phyloP scores from a whole-genome alignment of 176 grass and related monocot species.

The Aechmea fasciata region DNA sequence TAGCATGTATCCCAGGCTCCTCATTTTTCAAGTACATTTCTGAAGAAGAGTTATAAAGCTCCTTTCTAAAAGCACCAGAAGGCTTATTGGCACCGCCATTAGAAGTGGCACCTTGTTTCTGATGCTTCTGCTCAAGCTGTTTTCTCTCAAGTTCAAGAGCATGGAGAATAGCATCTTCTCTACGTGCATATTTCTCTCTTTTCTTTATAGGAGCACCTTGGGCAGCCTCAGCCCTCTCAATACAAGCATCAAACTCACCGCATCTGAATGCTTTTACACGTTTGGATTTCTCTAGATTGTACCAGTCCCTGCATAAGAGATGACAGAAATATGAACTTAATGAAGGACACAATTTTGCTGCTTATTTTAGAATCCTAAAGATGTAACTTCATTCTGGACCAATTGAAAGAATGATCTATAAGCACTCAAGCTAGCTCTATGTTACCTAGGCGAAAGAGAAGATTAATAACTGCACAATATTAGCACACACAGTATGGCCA shows the following conservation, averaged over 20 bases:
- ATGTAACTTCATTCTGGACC: no score
- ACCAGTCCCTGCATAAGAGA: constrained; percentile 64
- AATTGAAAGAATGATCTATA: no score
- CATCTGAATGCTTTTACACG: constrained; percentile 96
- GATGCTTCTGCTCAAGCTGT: constrained; percentile 47
- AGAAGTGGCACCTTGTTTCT: constrained; percentile 32
- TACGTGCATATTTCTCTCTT: constrained; percentile 95
- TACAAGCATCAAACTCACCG: constrained; percentile 98
- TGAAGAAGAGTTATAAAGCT: constrained; percentile 19
- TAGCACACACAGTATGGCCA: no score
- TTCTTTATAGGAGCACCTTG: constrained; percentile 89
- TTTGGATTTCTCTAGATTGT: constrained; percentile 99
- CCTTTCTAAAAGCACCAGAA: constrained; percentile 21
- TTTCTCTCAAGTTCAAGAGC: constrained; percentile 94
- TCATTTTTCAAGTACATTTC: constrained; percentile 16
- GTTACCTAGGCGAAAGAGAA: no score
- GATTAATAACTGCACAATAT: no score
- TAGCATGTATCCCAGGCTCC: constrained; percentile 15
- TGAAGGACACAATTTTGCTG: no score
- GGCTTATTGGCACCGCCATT: constrained; percentile 35
- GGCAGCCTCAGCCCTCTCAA: constrained; percentile 89
- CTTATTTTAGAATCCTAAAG: no score
- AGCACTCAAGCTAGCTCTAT: no score
- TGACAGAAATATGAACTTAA: background rate
- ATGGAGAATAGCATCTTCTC: constrained; percentile 97